phyloP scores from a whole-genome alignment of 164 flowering plant genomes.

The Vitis amurensis region DNA sequence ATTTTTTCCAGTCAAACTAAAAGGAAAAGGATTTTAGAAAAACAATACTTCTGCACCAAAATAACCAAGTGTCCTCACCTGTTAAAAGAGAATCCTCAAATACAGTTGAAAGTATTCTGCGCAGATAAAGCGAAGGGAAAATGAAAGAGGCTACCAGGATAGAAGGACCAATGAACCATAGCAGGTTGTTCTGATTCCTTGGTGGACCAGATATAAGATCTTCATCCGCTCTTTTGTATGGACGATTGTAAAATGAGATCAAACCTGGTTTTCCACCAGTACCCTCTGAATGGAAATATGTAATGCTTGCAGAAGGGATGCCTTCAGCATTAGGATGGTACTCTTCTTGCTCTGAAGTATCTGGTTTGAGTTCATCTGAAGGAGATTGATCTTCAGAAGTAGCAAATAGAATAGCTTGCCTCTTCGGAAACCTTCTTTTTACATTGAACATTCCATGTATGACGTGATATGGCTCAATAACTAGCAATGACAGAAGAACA shows the following conservation, averaged over 20 bases:
- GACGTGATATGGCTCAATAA: conserved; percentile 28
- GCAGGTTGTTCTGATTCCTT: conserved; percentile 35
- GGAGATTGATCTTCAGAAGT: conserved; percentile 38
- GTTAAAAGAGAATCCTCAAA: conserved; percentile 96
- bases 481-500: conserved; percentile 16
- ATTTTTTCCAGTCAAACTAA: too few relatives aligned
- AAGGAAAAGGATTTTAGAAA: too few relatives aligned
- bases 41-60: background rate
- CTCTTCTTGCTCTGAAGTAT: conserved; percentile 36
- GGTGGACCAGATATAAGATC: conserved; percentile 15
- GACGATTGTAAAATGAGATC: conserved; percentile 65
- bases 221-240: conserved; percentile 32
- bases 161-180: conserved; percentile 82
- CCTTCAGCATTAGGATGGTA: conserved; percentile 30
- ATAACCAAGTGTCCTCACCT: conserved; percentile 36
- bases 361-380: conserved; percentile 28
- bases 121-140: conserved; percentile 83
- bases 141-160: conserved; percentile 91
- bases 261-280: conserved; percentile 77
- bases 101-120: conserved; percentile 67
- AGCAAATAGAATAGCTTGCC: conserved; percentile 36
- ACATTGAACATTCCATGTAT: conserved; percentile 18
- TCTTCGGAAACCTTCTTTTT: conserved; percentile 23
- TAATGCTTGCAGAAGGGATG: conserved; percentile 23
- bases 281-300: conserved; percentile 25